Evolutionary conservation across 805 yeast genomes (phyloP).

Genomic region (fission yeast (Schizosaccharomyces pombe)): DNA sequence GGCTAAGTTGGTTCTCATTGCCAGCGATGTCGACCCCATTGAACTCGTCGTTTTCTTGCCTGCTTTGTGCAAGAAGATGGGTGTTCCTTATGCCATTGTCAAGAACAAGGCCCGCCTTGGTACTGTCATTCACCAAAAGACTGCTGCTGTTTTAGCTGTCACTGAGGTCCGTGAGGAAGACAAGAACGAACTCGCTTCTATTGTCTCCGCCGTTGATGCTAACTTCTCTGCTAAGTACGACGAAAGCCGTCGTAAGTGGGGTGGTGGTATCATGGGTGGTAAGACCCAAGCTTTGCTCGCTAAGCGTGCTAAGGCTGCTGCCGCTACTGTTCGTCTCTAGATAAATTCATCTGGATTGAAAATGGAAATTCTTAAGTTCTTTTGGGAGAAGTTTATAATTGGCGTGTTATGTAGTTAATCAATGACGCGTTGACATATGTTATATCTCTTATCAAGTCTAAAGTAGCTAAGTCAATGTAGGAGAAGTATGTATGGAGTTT

Average conservation of each 20-base stretch:
- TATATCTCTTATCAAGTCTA: too few species aligned
- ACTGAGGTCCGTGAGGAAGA: constrained; percentile 89
- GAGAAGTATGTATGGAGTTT: too few species aligned
- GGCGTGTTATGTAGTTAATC: not conserved
- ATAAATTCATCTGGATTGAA: not conserved
- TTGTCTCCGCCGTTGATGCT: constrained; percentile 77
- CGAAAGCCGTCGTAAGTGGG: constrained; percentile 96
- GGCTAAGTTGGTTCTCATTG: constrained; percentile 89
- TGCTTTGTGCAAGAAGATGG: constrained; percentile 97
- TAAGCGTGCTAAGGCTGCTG: constrained; percentile 3
- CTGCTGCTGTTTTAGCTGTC: constrained; percentile 89
- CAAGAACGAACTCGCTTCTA: constrained; percentile 80
- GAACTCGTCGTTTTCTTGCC: constrained; percentile 94
- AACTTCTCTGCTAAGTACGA: constrained; percentile 88
- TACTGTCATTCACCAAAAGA: constrained; percentile 90
- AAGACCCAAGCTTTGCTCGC: constrained; percentile 34
- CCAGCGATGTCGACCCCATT: constrained; percentile 97
- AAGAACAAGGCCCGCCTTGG: constrained; percentile 98
- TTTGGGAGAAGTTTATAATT: not conserved
- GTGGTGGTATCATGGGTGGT: constrained; percentile 96
- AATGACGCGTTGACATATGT: too few species aligned
- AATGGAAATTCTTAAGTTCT: not conserved
- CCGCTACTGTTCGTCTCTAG: not conserved
- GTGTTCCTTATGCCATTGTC: constrained; percentile 94
- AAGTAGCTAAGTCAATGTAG: too few species aligned